Evolutionary conservation across 257 asterid genomes (phyloP), one percentile per base, ranked within the genome.

Genomic region (Solanum ossicruentum): DNA sequence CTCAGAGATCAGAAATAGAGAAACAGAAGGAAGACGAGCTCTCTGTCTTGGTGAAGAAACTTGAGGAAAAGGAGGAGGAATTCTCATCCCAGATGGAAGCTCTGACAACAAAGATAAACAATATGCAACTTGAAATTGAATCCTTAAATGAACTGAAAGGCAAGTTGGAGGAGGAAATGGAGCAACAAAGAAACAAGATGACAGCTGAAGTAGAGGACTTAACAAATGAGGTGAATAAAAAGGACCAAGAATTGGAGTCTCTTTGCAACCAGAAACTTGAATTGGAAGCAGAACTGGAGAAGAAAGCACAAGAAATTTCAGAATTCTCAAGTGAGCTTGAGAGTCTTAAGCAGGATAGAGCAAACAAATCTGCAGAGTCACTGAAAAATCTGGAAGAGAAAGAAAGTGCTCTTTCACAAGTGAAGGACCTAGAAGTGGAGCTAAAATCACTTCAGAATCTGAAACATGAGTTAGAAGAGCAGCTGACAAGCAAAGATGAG

Each of bases 21-120:
- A 91, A 87, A 87, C 94, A 92, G 86, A 94, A 90, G 87, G 89
- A 87, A 75, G 92, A 87, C 21, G 93, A 92, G 89, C 86, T 94
- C 63, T 85, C 97, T 85, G 91, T 89, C 28, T 88, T 93, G 83
- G 83, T 90, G 80, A 88, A 89, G 57, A 89, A 92, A 84, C 95
- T 89, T 16, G 94, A 89, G 89, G 93, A 92, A 26, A 90, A 88
- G 83, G 94, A 94, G 87, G 90, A 84, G 84, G 94, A 85, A 23
- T 91, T 89, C 8, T 67, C 78, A 72, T 87, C 94, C 77, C 89
- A 89, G 88, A 86, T 89, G 71, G 92, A 89, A 63, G 90, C 87
- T 87, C 89, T 93, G 85, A 89, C 86, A 63, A 90, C 84, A 45
- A 88, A 90, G 85, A 61, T 89, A 84, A 89, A 81, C 88, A 80